Evolutionary conservation across 495 filamentous ascomycete species (phyloP), one percentile per base, ranked within the genome.

Genomic region (Penicillium riverlandense): DNA sequence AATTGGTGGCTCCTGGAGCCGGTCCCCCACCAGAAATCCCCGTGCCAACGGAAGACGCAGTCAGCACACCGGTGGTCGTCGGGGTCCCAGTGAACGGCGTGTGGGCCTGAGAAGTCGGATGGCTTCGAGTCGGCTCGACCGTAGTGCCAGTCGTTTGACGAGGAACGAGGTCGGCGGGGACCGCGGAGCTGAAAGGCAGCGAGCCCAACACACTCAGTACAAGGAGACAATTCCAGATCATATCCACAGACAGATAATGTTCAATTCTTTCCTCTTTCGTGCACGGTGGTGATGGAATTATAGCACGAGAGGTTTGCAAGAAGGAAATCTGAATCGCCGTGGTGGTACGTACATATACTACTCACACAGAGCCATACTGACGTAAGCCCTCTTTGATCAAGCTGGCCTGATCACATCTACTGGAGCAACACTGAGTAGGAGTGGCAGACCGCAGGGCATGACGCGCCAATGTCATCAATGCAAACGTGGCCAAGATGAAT

Each of bases 71-170:
- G 0, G 74, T 84, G 1, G 75, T 77, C 0, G 77, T 70, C 1
- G 79, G 62, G 0, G 74, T 74, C 11, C 79, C 83, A 7, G 66
- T 77, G 53, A 71, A 86, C 0, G 78, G 65, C 11, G 78, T 79
- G 47, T 86, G 66, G 7, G 47, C 31, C 36, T 52, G 34, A 11
- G 58, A 62, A 29, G 47, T 52, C 5, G 55, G 52, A 40, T 57
- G 50, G 37, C 48, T 59, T 12, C 55, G 48, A 38, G 55, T 43
- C 0, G 66, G 54, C 1, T 52, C 42, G 6, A 41, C 48, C 9
- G 43, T 44, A 13, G 37, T 36, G 15, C 22, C 27, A 38, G 35
- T 44, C n/a, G 42, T 32, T 12, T 37, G 34, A n/a, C 38, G 43
- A n/a, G 44, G 37, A 40, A 41, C 9, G 22, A 32, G 14, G 10